Percentiles rank a stretch among this genome's conserved stretches.
These are phyloP conservation scores for Alnus glutinosa DNA, from an alignment of 306 rosid genomes.

Conservation along the genomic window DNA sequence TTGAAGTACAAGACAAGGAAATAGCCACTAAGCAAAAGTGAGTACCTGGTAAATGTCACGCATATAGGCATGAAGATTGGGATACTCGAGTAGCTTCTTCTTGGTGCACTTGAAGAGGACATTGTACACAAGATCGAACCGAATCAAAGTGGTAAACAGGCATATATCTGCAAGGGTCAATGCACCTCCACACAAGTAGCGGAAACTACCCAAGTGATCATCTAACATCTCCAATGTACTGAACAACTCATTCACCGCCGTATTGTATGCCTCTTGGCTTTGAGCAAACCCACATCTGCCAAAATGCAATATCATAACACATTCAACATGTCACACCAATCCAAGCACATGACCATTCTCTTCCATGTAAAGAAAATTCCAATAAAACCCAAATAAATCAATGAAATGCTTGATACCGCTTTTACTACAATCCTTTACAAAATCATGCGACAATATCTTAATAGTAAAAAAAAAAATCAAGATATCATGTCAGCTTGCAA, in stretches of 20 bases:
- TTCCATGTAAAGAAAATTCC: too few species aligned
- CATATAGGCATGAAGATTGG: constrained; percentile 69
- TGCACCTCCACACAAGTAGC: constrained; percentile 60
- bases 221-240: constrained; percentile 58
- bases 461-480: too few species aligned
- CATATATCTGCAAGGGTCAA: constrained; percentile 77
- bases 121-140: constrained; percentile 69
- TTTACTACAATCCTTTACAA: too few species aligned
- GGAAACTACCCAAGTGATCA: constrained; percentile 50
- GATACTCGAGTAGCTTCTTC: constrained; percentile 70
- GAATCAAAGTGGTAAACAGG: constrained; percentile 71
- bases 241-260: constrained; percentile 66
- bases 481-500: too few species aligned
- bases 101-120: constrained; percentile 85
- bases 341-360: too few species aligned
- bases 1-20: not conserved
- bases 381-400: too few species aligned
- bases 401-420: too few species aligned
- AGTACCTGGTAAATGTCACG: constrained; percentile 76
- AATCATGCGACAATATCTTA: too few species aligned
- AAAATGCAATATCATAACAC: constrained; percentile 15
- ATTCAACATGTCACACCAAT: not conserved
- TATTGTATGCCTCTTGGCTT: constrained; percentile 80
- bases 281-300: constrained; percentile 94
- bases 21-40: not conserved